Evolutionary conservation across 1,139 yeast genomes (phyloP).

Genomic region (Candida buenavistaensis): DNA sequence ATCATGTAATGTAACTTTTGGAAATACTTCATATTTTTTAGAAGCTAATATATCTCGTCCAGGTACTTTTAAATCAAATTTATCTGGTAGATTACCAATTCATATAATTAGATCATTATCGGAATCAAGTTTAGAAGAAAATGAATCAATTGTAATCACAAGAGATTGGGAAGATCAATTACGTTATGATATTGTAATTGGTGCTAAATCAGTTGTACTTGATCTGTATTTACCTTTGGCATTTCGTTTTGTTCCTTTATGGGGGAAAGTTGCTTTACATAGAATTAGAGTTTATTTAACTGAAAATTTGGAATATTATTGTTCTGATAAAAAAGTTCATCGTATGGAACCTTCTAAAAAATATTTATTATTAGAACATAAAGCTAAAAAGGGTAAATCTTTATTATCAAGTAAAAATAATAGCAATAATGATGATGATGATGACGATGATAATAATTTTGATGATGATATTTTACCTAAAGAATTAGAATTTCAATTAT

Average conservation of each 20-base stretch:
- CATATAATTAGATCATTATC: conserved; percentile 73
- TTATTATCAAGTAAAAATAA: conserved; percentile 23
- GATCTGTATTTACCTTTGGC: conserved; percentile 84
- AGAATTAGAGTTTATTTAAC: conserved; percentile 82
- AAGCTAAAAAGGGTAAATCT: conserved; percentile 56
- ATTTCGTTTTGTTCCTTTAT: conserved; percentile 76
- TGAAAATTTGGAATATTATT: conserved; percentile 87
- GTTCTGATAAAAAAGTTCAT: conserved; percentile 83
- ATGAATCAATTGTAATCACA: conserved; percentile 88
- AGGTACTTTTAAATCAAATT: conserved; percentile 83
- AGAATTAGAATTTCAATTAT: conserved; percentile 82
- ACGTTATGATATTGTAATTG: conserved; percentile 85
- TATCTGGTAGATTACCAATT: conserved; percentile 64
- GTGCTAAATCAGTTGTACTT: conserved; percentile 81
- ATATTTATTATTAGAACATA: conserved; percentile 75
- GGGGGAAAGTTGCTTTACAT: conserved; percentile 82
- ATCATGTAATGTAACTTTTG: conserved; percentile 74
- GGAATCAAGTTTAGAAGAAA: conserved; percentile 77
- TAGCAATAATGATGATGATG: conserved; percentile 10
- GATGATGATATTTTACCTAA: conserved; percentile 44
- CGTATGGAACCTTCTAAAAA: conserved; percentile 87
- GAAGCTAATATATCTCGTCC: conserved; percentile 70
- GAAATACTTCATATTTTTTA: conserved; percentile 67
- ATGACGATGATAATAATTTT: conserved; percentile 27
- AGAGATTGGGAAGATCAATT: conserved; percentile 94